Base-by-base conservation (phyloP, 495 filamentous ascomycete genomes). In the Neurospora sp. region DNA sequence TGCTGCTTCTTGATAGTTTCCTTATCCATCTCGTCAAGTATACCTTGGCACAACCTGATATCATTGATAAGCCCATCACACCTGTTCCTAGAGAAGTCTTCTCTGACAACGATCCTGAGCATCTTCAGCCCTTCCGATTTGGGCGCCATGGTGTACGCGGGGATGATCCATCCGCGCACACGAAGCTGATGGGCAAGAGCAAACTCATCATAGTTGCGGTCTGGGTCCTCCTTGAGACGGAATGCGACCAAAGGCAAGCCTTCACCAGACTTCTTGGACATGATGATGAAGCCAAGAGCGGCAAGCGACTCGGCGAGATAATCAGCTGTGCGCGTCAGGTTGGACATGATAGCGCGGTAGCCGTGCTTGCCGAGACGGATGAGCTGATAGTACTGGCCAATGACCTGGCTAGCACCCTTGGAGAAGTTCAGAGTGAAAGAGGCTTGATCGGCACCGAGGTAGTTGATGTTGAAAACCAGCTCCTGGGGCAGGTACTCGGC, bases 341-440 rank as follows among this genome's bases (percentile, higher is more conserved):
- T 97, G 73, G 84, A 81, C 94, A 97, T 97, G 83, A 96, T 94
- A 70, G 90, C 83, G 22, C 90, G 86, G 84, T 96, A 97, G 16
- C 94, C 94, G 76, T 90, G 89, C 85, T 96, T 94, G 68, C 94
- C 94, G 9, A 97, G 88, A 10, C 94, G 92, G 82, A 97, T 96
- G 79, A 97, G 84, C 80, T 97, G 94, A 84, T 97, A 97, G 84
- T 97, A 97, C 81, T 97, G 94, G 40, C 94, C 94, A 78, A 97
- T 97, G 74, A 97, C 90, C 77, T 97, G 94, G 45, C 90, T 90
- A 61, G 94, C 94, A 72, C 94, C 94, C 81, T 96, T 95, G 80
- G 91, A 94, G 85, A 97, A 97, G 85, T 97, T 97, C 70, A 97
- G 87, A n/a, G 94, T 97, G 85, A 97, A 97, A 70, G 93, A 96